These are phyloP conservation scores for Geosmithia putterillii DNA, from an alignment of 2,329 filamentous ascomycete genomes.

Conservation along the genomic window DNA sequence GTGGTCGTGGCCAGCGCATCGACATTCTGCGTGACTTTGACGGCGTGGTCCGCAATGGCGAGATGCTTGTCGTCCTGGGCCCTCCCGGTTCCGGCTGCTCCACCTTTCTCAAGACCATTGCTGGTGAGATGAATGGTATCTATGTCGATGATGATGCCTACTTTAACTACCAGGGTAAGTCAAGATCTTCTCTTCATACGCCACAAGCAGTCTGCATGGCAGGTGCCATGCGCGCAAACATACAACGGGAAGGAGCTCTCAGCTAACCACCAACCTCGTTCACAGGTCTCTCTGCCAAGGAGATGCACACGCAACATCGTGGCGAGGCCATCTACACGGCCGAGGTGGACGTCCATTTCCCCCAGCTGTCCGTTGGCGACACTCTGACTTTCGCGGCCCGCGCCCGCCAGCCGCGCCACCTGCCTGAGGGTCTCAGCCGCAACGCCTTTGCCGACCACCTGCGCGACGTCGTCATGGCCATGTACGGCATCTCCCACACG, in stretches of 20 bases:
- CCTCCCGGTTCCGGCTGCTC: slow-evolving; percentile 67
- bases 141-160: slow-evolving; percentile 57
- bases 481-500: slow-evolving; percentile 64
- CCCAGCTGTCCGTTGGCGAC: slow-evolving; percentile 63
- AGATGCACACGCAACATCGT: slow-evolving; percentile 68
- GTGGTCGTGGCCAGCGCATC: slow-evolving; percentile 41
- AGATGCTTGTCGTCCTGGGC: slow-evolving; percentile 66
- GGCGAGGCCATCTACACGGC: slow-evolving; percentile 82
- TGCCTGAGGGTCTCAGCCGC: slow-evolving; percentile 44
- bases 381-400: slow-evolving; percentile 68
- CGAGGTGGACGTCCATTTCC: slow-evolving; percentile 74
- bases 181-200: neutral
- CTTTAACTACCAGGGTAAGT: slow-evolving; percentile 68
- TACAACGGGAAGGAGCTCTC: neutral
- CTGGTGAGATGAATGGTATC: slow-evolving; percentile 74
- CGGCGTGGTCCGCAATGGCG: slow-evolving; percentile 55
- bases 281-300: slow-evolving; percentile 53
- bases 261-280: slow-evolving; percentile 4
- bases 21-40: slow-evolving; percentile 59
- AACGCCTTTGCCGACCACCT: slow-evolving; percentile 47
- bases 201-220: too few relatives aligned
- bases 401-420: slow-evolving; percentile 50
- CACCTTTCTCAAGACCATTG: slow-evolving; percentile 73
- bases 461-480: slow-evolving; percentile 62
- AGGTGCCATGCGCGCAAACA: neutral